Evolutionary conservation across 2,329 filamentous ascomycete genomes (phyloP).

Genomic region (Dothistroma pini): DNA sequence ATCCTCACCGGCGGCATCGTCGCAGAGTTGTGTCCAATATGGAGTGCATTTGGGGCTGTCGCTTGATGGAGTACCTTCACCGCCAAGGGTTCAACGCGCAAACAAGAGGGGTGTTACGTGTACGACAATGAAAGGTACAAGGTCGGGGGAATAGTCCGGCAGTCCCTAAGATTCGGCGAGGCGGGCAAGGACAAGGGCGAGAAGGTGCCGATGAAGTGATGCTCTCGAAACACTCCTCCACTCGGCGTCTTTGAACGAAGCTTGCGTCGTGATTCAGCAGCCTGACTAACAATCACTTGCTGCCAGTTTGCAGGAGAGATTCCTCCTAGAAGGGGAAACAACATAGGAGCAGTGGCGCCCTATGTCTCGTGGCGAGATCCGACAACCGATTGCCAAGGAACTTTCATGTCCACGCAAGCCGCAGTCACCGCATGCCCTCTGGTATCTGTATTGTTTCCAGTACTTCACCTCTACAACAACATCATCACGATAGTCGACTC

Average conservation of each 20-base stretch:
- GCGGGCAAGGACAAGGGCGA: background rate
- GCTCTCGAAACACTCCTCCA: background rate
- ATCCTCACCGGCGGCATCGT: conserved; percentile 10
- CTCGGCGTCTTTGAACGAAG: background rate
- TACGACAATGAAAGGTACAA: background rate
- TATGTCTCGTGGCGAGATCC: too few species aligned
- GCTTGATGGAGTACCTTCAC: background rate
- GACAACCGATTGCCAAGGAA: too few species aligned
- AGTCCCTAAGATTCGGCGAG: background rate
- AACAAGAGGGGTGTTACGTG: background rate
- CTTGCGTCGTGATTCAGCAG: background rate
- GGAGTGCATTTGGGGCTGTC: background rate
- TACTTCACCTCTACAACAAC: too few species aligned
- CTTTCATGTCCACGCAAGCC: too few species aligned
- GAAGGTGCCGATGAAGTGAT: background rate
- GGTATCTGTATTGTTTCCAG: too few species aligned
- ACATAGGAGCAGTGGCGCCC: background rate
- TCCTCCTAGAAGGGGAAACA: too few species aligned
- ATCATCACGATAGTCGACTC: too few species aligned
- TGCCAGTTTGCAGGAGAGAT: background rate
- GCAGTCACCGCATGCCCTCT: too few species aligned
- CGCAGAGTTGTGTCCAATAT: background rate
- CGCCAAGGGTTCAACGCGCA: background rate
- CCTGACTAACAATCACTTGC: background rate
- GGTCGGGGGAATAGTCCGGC: too few species aligned